Conservation (phyloP, 177 flowering plant species). For the Vitis hybrid region DNA sequence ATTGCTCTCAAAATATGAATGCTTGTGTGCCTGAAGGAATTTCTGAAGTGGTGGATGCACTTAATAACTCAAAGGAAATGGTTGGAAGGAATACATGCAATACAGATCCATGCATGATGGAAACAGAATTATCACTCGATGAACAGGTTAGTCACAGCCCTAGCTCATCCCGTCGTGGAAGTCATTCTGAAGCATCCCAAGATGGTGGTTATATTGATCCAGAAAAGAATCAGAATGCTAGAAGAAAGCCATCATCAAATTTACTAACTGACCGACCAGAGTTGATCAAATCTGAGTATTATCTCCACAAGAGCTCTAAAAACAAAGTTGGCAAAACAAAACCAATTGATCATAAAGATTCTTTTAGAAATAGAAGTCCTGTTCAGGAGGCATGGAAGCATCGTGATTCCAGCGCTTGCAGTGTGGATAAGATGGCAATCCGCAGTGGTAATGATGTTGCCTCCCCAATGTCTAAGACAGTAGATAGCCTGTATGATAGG, state of each 20-base stretch:
- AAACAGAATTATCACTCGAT: slow-evolving; percentile 34
- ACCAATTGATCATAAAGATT: slow-evolving; percentile 10
- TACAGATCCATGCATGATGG: slow-evolving; percentile 15
- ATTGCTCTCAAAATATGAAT: slow-evolving; percentile 11
- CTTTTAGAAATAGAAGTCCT: slow-evolving; percentile 15
- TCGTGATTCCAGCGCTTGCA: background rate
- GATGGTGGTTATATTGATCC: slow-evolving; percentile 19
- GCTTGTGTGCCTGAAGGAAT: slow-evolving; percentile 17
- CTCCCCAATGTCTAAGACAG: slow-evolving; percentile 6
- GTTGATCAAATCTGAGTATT: slow-evolving; percentile 14
- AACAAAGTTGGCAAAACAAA: slow-evolving; percentile 18
- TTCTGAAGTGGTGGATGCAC: slow-evolving; percentile 17
- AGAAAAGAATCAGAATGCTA: slow-evolving; percentile 14
- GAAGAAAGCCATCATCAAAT: slow-evolving; percentile 23
- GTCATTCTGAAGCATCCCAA: slow-evolving; percentile 27
- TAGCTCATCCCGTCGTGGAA: slow-evolving; percentile 24
- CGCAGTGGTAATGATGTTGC: slow-evolving; percentile 6
- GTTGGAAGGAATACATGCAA: slow-evolving; percentile 3
- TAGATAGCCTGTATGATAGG: slow-evolving; percentile 15
- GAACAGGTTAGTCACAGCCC: slow-evolving; percentile 23
- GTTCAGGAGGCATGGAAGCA: slow-evolving; percentile 15
- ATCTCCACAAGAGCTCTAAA: slow-evolving; percentile 22
- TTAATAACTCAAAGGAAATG: slow-evolving; percentile 15
- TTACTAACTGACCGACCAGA: slow-evolving; percentile 17
- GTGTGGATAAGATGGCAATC: slow-evolving; percentile 15